Evolutionary conservation across 257 asterid species (phyloP), one percentile per base, ranked within the genome.

Genomic region (Coffea eugenioides): DNA sequence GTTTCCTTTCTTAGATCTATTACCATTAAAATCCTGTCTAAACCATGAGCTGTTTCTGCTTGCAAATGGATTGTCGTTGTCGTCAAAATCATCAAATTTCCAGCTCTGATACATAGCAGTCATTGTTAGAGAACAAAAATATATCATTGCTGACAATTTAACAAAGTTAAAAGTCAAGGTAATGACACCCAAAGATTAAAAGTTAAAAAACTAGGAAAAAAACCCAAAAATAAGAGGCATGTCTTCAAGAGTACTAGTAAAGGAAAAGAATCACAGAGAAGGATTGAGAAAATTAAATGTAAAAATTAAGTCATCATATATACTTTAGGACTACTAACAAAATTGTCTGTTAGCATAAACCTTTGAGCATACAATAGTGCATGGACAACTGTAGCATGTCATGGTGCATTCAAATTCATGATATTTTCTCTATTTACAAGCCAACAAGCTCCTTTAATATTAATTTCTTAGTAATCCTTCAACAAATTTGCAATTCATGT

Each of bases 1-100:
- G 76, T 87, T 92, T 41, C 90, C 90, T 71, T 86, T 81, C 80
- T 71, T 85, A 84, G 64, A 69, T 76, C 88, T 92, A 73, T 82
- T 82, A n/a, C 81, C 87, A 77, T 80, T 78, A 83, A 85, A 85
- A 85, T 80, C 88, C 62, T 90, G 88, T 83, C 92, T 85, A 84
- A 85, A 95, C 98, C 98, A 93, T 66, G 92, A 84, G 79, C 75
- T 74, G 57, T 74, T 85, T 83, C 74, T 86, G 45, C 87, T 87
- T 52, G 88, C 72, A 71, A 92, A 88, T 78, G 86, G 85, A 36
- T 89, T 86, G 79, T 73, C 57, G 21, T 92, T 93, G 13, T 88
- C 90, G 14, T 52, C 59, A 52, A 52, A 52, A 76, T 76, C 57
- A 14, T 86, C 88, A 20, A 79, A 67, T 74, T 82, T 85, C 94